Evolutionary conservation across 164 flowering plant species (phyloP).

Genomic region (Berberis thunbergii): DNA sequence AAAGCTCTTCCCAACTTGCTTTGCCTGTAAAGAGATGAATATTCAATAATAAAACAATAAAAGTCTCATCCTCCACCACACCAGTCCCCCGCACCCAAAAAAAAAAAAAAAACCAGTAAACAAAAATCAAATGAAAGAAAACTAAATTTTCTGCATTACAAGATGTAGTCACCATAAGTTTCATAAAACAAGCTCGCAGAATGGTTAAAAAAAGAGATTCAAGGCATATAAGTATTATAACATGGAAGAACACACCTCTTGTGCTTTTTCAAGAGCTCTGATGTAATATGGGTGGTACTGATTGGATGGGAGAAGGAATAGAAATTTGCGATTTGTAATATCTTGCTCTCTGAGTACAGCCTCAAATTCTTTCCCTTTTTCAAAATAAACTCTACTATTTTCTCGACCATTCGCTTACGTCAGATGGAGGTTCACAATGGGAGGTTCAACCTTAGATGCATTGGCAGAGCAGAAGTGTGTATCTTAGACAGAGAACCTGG

Average conservation of each 20-base stretch:
- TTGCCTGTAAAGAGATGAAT: constrained; percentile 37
- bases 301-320: constrained; percentile 67
- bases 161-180: too few relatives aligned
- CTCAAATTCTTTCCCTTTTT: constrained; percentile 85
- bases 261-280: constrained; percentile 49
- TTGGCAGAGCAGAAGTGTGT: constrained; percentile 19
- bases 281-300: constrained; percentile 68
- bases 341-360: constrained; percentile 72
- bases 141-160: too few relatives aligned
- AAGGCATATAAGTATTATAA: neutral
- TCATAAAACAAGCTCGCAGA: too few relatives aligned
- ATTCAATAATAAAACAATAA: neutral
- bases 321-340: constrained; percentile 58
- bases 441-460: constrained; percentile 27
- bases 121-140: neutral
- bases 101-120: too few relatives aligned
- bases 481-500: constrained; percentile 23
- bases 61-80: neutral
- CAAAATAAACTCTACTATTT: constrained; percentile 66
- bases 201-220: neutral
- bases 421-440: constrained; percentile 76
- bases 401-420: constrained; percentile 58
- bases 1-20: constrained; percentile 24
- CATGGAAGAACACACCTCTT: constrained; percentile 42
- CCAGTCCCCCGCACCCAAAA: too few relatives aligned